Evolutionary conservation across 805 yeast genomes (phyloP).

Genomic region (Zygosaccharomyces siamensis): DNA sequence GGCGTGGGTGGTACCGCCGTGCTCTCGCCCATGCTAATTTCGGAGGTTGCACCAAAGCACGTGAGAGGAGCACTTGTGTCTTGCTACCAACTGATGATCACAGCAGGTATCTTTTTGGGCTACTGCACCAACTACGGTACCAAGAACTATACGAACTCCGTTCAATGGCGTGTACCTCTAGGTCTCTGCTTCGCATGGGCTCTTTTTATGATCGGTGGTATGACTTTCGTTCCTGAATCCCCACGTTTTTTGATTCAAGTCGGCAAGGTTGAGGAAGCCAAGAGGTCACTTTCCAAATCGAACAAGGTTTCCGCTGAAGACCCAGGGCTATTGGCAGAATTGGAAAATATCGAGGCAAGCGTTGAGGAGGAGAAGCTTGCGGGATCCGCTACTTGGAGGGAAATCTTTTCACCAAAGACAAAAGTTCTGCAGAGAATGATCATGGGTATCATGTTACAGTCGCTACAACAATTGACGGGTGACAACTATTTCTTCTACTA

Average conservation of each 20-base stretch:
- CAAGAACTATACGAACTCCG: conserved; percentile 55
- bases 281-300: conserved; percentile 50
- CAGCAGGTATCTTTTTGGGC: conserved; percentile 71
- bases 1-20: conserved; percentile 79
- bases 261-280: conserved; percentile 57
- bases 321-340: conserved; percentile 52
- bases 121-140: conserved; percentile 72
- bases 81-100: conserved; percentile 64
- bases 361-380: conserved; percentile 54
- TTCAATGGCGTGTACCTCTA: conserved; percentile 70
- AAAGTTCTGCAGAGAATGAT: conserved; percentile 44
- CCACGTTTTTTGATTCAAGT: conserved; percentile 61
- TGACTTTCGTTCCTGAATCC: conserved; percentile 62
- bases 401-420: conserved; percentile 62
- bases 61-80: conserved; percentile 69
- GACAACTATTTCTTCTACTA: conserved; percentile 63
- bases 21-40: conserved; percentile 66
- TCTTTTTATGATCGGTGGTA: conserved; percentile 35
- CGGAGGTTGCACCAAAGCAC: conserved; percentile 66
- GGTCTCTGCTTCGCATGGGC: conserved; percentile 52
- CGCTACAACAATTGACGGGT: conserved; percentile 65
- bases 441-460: conserved; percentile 53
- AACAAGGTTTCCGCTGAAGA: conserved; percentile 52
- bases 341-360: conserved; percentile 55
- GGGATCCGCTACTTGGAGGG: conserved; percentile 62